Percentiles rank a stretch among this genome's conserved stretches.
Evolutionary conservation across 768 basidiomycete genomes (phyloP).

Genomic region (Pisolithus tinctorius): DNA sequence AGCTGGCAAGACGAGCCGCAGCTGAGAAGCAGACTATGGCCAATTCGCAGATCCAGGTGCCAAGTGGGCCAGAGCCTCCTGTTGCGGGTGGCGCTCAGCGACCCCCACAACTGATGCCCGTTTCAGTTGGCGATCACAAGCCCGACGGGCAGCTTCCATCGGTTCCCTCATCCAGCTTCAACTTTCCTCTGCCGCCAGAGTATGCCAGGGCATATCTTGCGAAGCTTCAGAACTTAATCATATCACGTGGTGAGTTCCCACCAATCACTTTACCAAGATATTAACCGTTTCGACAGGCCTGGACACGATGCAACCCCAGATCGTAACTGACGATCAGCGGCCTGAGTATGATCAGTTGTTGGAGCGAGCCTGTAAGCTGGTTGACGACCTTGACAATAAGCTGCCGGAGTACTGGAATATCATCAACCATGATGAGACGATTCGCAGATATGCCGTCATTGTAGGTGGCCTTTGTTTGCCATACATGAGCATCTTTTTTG

Average conservation of each 20-base stretch:
- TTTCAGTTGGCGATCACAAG: slow-evolving; percentile 15
- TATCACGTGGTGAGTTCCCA: slow-evolving; percentile 22
- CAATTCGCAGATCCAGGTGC: slow-evolving; percentile 12
- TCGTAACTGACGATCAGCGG: slow-evolving; percentile 48
- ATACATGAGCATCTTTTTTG: slow-evolving; percentile 5
- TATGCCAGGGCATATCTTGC: slow-evolving; percentile 21
- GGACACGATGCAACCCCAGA: slow-evolving; percentile 20
- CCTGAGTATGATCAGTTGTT: slow-evolving; percentile 45
- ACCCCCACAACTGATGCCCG: slow-evolving; percentile 9
- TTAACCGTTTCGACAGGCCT: slow-evolving; percentile 23
- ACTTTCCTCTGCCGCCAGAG: slow-evolving; percentile 22
- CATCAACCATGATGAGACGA: slow-evolving; percentile 39
- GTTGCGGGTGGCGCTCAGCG: slow-evolving; percentile 14
- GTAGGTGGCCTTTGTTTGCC: slow-evolving; percentile 34
- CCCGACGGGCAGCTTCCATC: slow-evolving; percentile 4
- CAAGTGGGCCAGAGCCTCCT: slow-evolving; percentile 16
- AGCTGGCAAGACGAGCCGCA: slow-evolving; percentile 14
- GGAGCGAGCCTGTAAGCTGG: slow-evolving; percentile 41
- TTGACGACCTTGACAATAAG: slow-evolving; percentile 43
- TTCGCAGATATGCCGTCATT: slow-evolving; percentile 47
- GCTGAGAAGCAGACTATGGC: slow-evolving; percentile 15
- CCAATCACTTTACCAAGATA: slow-evolving; percentile 5
- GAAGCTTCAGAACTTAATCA: slow-evolving; percentile 30
- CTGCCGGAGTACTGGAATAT: slow-evolving; percentile 42
- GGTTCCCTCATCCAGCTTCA: slow-evolving; percentile 2